Evolutionary conservation across 2,329 filamentous ascomycete genomes (phyloP), one percentile per base, ranked within the genome.

Genomic region (Diaporthe nobilis): DNA sequence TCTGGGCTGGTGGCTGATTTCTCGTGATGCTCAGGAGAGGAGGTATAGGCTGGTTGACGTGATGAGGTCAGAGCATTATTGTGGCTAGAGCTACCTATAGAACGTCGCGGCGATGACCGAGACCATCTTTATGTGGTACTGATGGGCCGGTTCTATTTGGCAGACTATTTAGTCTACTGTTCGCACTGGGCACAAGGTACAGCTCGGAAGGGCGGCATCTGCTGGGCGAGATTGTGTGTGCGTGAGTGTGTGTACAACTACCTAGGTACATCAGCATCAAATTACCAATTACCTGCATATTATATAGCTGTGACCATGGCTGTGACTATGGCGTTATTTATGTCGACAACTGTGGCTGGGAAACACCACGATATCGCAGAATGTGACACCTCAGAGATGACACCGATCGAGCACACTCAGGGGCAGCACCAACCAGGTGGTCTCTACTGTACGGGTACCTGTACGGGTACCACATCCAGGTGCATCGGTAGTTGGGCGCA

Each of bases 381-480:
- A 70, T 70, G 31, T 70, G 65, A 70, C 65, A 70, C 28, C 65
- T 70, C 65, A 53, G 2, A 70, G 49, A 17, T 55, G 65, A 70
- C 65, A 55, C 51, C 51, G 49, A 68, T 68, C 65, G 44, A 53
- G 58, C 3, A 3, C 57, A 22, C 44, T 25, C 44, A 47, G 7
- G 44, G 47, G 61, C 42, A 42, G 61, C 44, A 67, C 37, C 44
- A 15, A 49, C 60, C 60, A 65, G 13, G 47, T 47, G 39, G 60
- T 22, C 42, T 44, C 44, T 17, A 55, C 5, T 7, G 58, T 17
- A 42, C 31, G 34, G 25, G 44, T 49, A 49, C 44, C 2, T 15
- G 37, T 25, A 61, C 31, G 34, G 25, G 44, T 49, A 49, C 44
- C 20, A 25, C 34, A 39, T 3, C 15, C 61, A 67, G 61, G 2